Base-by-base conservation (phyloP, 2,329 filamentous ascomycete genomes). In the Aspergillus sp. region DNA sequence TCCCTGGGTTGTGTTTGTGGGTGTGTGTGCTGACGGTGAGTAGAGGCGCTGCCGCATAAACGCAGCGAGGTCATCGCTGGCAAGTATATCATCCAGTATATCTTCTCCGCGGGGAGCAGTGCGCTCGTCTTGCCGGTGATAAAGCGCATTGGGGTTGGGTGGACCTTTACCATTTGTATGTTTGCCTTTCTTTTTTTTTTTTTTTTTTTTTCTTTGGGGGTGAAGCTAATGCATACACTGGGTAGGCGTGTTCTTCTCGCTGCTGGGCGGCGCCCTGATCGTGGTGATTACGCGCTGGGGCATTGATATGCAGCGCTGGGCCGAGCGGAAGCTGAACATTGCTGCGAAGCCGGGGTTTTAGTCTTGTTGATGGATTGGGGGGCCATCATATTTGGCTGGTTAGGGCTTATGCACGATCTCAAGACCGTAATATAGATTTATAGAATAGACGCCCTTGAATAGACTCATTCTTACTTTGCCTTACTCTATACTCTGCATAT, bases 71-170 rank as follows among this genome's bases (percentile, higher is more conserved):
- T 92, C 2, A 85, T 90, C 49, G 87, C 88, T 1, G 87, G 88
- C 1, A 94, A 94, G 68, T 94, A 92, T 69, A 84, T 90, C 57
- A 76, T 89, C 34, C 80, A 90, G 21, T 94, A 93, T 70, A 64
- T 91, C 3, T 88, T 91, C 57, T 88, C 85, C 1, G 88, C 88
- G 10, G 76, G 81, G 3, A 87, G 83, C 0, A 88, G 84, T 5
- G 89, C 87, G 0, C 81, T 84, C 0, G 88, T 89, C 54, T 75
- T 93, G 49, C 90, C 90, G 0, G 83, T 87, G 9, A 81, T 92
- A 25, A 74, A 89, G 53, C 75, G 71, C 21, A 88, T 93, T 51
- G 89, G 90, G 4, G 85, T 93, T 0, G 90, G 89, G 0, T 91
- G 88, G 87, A 91, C 91, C 66, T 86, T 82, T 52, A 92, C 88